Evolutionary conservation across 192 early-diverging fungal genomes (phyloP), one percentile per base, ranked within the genome.

Genomic region (Coemansia erecta): DNA sequence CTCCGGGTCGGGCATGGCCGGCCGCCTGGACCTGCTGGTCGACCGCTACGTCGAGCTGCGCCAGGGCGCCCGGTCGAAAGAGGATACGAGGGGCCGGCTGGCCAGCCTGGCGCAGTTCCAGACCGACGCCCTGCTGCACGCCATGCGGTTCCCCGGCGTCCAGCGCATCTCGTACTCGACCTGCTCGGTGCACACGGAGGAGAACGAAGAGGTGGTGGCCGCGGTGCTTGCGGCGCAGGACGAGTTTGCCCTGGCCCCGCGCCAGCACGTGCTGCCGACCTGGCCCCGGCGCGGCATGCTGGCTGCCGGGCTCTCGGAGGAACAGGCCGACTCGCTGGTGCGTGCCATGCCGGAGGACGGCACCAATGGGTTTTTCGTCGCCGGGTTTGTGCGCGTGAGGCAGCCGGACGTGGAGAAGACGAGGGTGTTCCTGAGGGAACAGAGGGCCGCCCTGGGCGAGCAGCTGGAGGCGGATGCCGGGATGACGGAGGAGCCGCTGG

Each of bases 321-420:
- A 69, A 42, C 63, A 86, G 66, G 88, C 89, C 0, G 77, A 85
- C 0, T 66, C 79, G 7, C 67, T 94, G 11, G 84, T 97, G 13
- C 82, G 97, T 21, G 89, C 90, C 7, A 62, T 84, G 21, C 94
- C 94, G 0, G 81, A 84, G 60, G 97, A 98, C 80, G 73, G 81
- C 31, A 91, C 87, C 40, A 97, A 95, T 64, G 97, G 97, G 6
- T 98, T 98, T 65, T 98, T 98, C 88, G 97, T 98, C 5, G 92
- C 95, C 0, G 85, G 90, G 47, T 97, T 98, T 85, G 87, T 72
- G 54, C 75, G 75, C 17, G 28, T 51, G 19, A 46, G 60, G 24
- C 65, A 68, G 7, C 64, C 64, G 3, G 69, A 64, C 41, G 37
- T 64, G 14, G 57, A 55, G 4, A 33, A 23, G 11, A 70, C 50